Evolutionary conservation across 768 basidiomycete genomes (phyloP).

Genomic region (Hortiboletus flavorubellus): DNA sequence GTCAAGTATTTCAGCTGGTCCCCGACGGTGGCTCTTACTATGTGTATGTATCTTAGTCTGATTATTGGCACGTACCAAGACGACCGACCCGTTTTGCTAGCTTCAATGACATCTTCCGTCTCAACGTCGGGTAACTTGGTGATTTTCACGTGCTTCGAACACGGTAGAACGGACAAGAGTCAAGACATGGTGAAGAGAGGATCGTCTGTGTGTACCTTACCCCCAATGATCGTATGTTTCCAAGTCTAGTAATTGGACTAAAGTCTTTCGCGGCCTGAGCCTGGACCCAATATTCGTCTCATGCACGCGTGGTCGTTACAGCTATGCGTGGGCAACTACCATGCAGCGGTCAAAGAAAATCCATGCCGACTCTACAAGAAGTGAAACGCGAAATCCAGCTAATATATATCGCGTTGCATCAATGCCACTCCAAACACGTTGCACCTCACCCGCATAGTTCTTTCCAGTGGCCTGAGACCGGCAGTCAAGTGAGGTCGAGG

Average conservation of each 20-base stretch:
- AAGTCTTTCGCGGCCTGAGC: not conserved
- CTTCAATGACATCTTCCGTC: conserved; percentile 89
- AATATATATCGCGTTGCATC: not conserved
- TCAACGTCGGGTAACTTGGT: conserved; percentile 57
- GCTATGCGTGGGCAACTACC: not conserved
- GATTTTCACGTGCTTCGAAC: not conserved
- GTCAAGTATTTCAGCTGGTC: conserved; percentile 90
- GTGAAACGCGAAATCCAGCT: not conserved
- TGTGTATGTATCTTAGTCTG: conserved; percentile 55
- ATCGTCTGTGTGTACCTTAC: conserved; percentile 14
- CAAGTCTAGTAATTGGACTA: not conserved
- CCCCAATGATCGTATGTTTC: conserved; percentile 7
- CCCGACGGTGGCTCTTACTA: conserved; percentile 74
- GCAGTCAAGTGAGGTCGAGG: not conserved
- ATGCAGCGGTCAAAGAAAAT: not conserved
- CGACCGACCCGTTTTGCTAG: conserved; percentile 35
- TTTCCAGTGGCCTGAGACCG: conserved; percentile 8
- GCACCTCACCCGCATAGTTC: conserved; percentile 10
- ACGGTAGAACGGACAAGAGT: conserved; percentile 6
- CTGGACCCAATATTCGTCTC: not conserved
- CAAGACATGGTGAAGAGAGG: conserved; percentile 17
- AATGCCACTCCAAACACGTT: not conserved
- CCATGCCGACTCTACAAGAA: not conserved
- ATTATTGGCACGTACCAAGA: not conserved
- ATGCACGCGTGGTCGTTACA: not conserved